Base-by-base conservation (phyloP, 2,329 filamentous ascomycete genomes). In the Diplodia sapinea region DNA sequence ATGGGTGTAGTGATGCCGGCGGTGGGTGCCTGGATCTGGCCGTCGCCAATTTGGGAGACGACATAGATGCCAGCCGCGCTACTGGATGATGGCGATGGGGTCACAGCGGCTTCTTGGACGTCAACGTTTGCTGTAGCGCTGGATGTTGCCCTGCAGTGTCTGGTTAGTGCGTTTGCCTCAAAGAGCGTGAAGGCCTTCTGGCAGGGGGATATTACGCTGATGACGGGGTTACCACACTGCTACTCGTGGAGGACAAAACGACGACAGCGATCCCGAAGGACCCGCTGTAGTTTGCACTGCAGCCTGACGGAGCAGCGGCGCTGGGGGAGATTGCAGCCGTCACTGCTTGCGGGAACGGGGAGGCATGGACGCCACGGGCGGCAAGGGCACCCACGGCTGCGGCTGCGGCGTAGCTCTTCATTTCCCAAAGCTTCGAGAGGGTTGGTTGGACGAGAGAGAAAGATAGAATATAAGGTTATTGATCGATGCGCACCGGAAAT, bases 1-100 rank as follows among this genome's bases (percentile, higher is more conserved):
- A 56, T 31, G 20, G 64, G 57, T 2, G 57, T 33, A 1, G 66
- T 36, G 17, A 17, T 43, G 13, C 43, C 43, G 15, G 51, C 8
- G 4, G 62, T 70, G 3, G 69, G 69, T 2, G 66, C 68, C 62
- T 70, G 69, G 50, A 68, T 63, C 47, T 70, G 69, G 20, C 69
- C 69, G 26, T 70, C 69, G 40, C 52, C 36, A 6, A 69, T 70
- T 40, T 70, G 69, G 9, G 50, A 59, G 17, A 70, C 29, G 11
- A 62, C n/a, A 50, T 57, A 36, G 26, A 57, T 43, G 40, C 36
- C 54, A 20, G 40, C 40, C 13, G 17, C 47, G n/a, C 5, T 47
- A 23, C 17, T 31, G 40, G 43, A 9, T 15, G 36, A 38, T 13
- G 11, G 9, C 1, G 43, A 52, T 12, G 50, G 50, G 12, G 50